phyloP scores from a whole-genome alignment of 768 basidiomycete species.

The Amanita thiersii region DNA sequence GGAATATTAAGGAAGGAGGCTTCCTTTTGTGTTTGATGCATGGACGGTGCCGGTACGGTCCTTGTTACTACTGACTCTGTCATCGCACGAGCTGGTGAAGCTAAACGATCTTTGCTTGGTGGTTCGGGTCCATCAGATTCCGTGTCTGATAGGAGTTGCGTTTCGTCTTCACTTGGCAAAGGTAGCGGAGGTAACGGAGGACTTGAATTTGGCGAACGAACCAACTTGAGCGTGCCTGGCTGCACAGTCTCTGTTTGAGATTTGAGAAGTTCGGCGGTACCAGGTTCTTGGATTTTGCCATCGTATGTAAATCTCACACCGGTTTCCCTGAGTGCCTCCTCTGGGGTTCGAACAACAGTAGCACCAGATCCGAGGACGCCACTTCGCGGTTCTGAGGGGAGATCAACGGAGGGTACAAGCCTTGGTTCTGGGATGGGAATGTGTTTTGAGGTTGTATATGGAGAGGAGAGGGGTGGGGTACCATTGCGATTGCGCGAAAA shows the following conservation, averaged over 20 bases:
- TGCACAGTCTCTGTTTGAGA: slow-evolving; percentile 7
- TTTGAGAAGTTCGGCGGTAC: neutral
- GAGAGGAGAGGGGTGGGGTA: slow-evolving; percentile 17
- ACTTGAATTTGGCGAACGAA: slow-evolving; percentile 28
- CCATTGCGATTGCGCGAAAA: slow-evolving; percentile 32
- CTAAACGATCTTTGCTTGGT: slow-evolving; percentile 25
- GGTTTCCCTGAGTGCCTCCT: slow-evolving; percentile 60
- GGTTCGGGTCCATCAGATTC: slow-evolving; percentile 25
- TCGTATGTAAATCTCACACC: slow-evolving; percentile 32
- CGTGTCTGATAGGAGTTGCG: slow-evolving; percentile 15
- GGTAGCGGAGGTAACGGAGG: slow-evolving; percentile 54
- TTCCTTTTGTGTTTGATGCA: slow-evolving; percentile 22
- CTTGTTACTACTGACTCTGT: too few relatives aligned
- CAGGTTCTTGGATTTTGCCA: slow-evolving; percentile 12
- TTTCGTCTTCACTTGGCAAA: slow-evolving; percentile 24
- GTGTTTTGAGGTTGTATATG: slow-evolving; percentile 27
- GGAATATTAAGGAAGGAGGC: slow-evolving; percentile 20
- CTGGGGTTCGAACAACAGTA: slow-evolving; percentile 69
- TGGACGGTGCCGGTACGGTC: too few relatives aligned
- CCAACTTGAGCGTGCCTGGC: slow-evolving; percentile 14
- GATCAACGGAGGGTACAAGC: slow-evolving; percentile 30
- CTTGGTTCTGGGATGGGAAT: slow-evolving; percentile 36
- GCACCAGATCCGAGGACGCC: slow-evolving; percentile 65
- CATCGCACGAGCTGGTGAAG: too few relatives aligned
- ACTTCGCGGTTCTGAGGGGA: slow-evolving; percentile 28